Percentiles rank a stretch among this genome's conserved stretches.
Conservation (phyloP, 805 yeast genomes). For the Suhomyces prunicola region DNA sequence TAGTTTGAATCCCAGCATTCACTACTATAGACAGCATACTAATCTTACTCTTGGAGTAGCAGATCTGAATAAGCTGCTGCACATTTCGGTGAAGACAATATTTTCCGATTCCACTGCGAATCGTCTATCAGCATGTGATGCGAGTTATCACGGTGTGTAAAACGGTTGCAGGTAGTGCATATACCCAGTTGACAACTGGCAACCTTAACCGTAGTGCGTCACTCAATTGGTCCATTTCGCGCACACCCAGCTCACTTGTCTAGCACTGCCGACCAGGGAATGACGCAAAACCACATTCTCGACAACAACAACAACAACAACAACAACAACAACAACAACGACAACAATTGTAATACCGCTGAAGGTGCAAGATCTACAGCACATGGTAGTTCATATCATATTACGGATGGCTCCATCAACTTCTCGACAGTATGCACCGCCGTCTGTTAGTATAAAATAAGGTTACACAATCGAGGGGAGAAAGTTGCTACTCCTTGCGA, state of each 20-base stretch:
- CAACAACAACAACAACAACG: background rate
- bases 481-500: background rate
- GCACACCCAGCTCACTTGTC: background rate
- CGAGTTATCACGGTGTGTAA: background rate
- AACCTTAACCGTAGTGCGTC: background rate
- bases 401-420: background rate
- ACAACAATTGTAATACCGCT: background rate
- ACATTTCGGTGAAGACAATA: background rate
- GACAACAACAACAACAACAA: background rate
- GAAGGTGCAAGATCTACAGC: background rate
- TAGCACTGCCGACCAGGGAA: background rate
- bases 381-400: background rate
- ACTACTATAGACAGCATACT: background rate
- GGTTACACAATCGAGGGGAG: background rate
- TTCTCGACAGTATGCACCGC: background rate
- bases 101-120: background rate
- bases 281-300: background rate
- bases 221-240: background rate
- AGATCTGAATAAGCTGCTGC: background rate
- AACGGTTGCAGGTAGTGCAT: background rate
- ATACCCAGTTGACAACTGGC: background rate
- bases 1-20: background rate
- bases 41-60: background rate
- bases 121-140: background rate
- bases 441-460: background rate